Percentiles rank a stretch among this genome's conserved stretches.
These are phyloP conservation scores for Trichoderma virens DNA, from an alignment of 495 filamentous ascomycete species.

Conservation along the genomic window DNA sequence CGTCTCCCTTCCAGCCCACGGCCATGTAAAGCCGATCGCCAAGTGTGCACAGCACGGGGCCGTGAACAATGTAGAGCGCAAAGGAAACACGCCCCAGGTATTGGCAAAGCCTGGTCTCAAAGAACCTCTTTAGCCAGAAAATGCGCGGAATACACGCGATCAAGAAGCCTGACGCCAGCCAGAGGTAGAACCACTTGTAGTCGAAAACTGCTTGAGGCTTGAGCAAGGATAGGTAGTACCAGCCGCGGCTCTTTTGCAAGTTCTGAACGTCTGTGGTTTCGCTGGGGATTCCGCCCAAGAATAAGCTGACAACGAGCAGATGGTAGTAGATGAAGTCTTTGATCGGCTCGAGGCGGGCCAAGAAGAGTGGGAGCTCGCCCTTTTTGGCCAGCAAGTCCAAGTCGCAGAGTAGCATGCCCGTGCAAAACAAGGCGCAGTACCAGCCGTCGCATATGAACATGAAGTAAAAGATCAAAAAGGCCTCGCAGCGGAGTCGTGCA, in stretches of 20 bases:
- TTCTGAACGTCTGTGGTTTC: slow-evolving; percentile 24
- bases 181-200: slow-evolving; percentile 40
- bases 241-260: slow-evolving; percentile 32
- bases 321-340: slow-evolving; percentile 38
- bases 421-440: slow-evolving; percentile 34
- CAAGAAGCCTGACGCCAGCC: slow-evolving; percentile 46
- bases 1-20: slow-evolving; percentile 37
- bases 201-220: slow-evolving; percentile 45
- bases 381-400: slow-evolving; percentile 36
- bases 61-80: slow-evolving; percentile 59
- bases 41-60: slow-evolving; percentile 43
- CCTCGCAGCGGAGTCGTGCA: slow-evolving; percentile 27
- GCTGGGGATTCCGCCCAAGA: slow-evolving; percentile 41
- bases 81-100: slow-evolving; percentile 59
- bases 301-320: slow-evolving; percentile 34
- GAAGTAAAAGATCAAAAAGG: slow-evolving; percentile 30
- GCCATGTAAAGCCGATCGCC: slow-evolving; percentile 44
- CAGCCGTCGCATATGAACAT: slow-evolving; percentile 41
- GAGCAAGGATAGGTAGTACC: slow-evolving; percentile 38
- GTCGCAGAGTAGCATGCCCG: slow-evolving; percentile 42
- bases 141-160: slow-evolving; percentile 42
- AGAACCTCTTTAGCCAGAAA: slow-evolving; percentile 42
- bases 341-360: slow-evolving; percentile 28
- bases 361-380: slow-evolving; percentile 31
- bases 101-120: slow-evolving; percentile 52